phyloP scores from a whole-genome alignment of 73 alveolate species.

The Paramecium pentaurelia region DNA sequence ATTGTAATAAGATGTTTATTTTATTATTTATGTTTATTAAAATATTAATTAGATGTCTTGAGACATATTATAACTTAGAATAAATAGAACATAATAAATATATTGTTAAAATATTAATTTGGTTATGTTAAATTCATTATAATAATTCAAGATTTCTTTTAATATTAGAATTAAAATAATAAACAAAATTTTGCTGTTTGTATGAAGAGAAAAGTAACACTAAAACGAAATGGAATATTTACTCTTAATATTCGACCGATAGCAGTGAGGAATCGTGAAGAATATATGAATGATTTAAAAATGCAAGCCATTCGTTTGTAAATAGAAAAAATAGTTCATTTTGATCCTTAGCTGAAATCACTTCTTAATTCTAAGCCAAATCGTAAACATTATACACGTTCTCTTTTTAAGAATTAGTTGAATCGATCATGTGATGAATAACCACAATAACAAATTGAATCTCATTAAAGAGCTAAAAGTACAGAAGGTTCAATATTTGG shows the following conservation, averaged over 20 bases:
- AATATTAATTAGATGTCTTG: no score
- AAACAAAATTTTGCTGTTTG: background rate
- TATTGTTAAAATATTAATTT: background rate
- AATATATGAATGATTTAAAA: background rate
- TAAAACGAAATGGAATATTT: background rate
- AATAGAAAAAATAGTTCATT: background rate
- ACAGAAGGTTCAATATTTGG: background rate
- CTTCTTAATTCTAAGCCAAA: background rate
- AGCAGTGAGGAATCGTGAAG: background rate
- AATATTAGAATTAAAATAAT: background rate
- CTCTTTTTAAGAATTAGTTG: background rate
- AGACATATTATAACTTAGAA: no score
- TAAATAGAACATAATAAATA: no score
- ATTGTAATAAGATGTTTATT: background rate
- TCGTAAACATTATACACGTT: background rate
- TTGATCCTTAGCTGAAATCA: background rate
- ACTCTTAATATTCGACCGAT: background rate
- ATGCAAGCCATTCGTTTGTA: background rate
- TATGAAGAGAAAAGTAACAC: background rate
- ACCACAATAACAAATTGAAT: background rate
- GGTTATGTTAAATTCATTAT: background rate
- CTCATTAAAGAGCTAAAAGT: background rate
- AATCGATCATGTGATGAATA: background rate
- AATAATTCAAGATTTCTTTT: background rate
- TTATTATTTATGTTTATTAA: no score